A percentile compares a stretch with the other conserved stretches of the same genome.
Evolutionary conservation across 306 rosid species (phyloP).

Genomic region (Quercus dentata): DNA sequence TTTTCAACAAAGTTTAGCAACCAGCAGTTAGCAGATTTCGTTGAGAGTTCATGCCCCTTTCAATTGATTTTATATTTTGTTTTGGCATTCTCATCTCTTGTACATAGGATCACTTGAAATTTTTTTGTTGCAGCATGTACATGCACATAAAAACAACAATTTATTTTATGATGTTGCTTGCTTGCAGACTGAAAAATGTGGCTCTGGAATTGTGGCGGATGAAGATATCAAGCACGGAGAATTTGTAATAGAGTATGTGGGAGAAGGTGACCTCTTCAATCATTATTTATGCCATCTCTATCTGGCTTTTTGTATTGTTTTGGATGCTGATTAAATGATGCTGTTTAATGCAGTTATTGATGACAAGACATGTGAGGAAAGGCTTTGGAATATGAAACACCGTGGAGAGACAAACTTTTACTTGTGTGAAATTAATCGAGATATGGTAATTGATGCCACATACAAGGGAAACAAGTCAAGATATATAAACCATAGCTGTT

Average conservation of each 20-base stretch:
- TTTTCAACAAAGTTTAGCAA: neutral
- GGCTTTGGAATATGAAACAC: slow-evolving; percentile 97
- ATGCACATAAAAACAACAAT: slow-evolving; percentile 6
- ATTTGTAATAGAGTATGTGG: slow-evolving; percentile 91
- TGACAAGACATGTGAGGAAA: slow-evolving; percentile 88
- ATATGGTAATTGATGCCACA: slow-evolving; percentile 98
- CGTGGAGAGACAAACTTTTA: slow-evolving; percentile 96
- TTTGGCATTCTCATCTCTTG: neutral
- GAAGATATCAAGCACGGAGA: slow-evolving; percentile 91
- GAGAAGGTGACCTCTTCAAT: slow-evolving; percentile 62
- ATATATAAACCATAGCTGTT: slow-evolving; percentile 95
- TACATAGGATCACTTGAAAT: neutral
- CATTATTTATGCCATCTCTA: neutral
- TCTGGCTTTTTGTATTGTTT: slow-evolving; percentile 6
- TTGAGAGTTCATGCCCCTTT: neutral
- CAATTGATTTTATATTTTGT: neutral
- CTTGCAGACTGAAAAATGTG: slow-evolving; percentile 91
- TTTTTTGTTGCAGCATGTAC: neutral
- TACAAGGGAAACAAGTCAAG: slow-evolving; percentile 96
- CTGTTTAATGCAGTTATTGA: slow-evolving; percentile 63
- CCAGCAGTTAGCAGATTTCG: neutral
- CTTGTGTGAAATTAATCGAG: slow-evolving; percentile 92
- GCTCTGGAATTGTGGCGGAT: slow-evolving; percentile 83
- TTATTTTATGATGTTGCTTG: slow-evolving; percentile 26
- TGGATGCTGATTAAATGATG: slow-evolving; percentile 19